Evolutionary conservation across 371 early-diverging fungal species (phyloP), one percentile per base, ranked within the genome.

Genomic region (Mucor velutinosus): DNA sequence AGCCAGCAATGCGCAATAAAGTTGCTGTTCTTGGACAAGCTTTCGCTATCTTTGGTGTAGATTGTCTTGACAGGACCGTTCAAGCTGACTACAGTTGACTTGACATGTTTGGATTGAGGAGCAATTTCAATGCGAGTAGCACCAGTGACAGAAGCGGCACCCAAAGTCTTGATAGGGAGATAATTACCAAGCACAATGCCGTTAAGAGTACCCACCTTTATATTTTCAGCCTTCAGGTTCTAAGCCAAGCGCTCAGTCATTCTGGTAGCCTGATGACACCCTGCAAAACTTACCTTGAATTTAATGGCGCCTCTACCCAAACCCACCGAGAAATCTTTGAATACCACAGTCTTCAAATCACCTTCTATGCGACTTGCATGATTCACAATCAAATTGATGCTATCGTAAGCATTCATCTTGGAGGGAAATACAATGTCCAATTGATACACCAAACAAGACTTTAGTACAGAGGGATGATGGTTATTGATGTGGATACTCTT

Each of bases 41-140:
- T 47, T 12, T 57, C 41, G 2, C n/a, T 45, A 7, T 45, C 17
- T 45, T 45, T 10, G 14, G 37, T 14, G 35, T 15, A 45, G 17
- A 35, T 64, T 19, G 45, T 56, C n/a, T 69, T 64, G 1, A 66
- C 66, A 33, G 71, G 71, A 5, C 71, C 66, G 39, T 70, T 35
- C 2, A 70, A 57, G 3, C 62, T n/a, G 11, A 58, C 65, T n/a
- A 65, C 23, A 32, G 66, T 62, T 8, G 71, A 61, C 49, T 62
- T 61, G 7, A 62, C 41, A 14, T 10, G 2, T 19, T 61, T 60
- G 4, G 71, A 62, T 49, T 41, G 37, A 12, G 71, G 71, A 2
- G n/a, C 14, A 21, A 70, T 23, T 11, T 66, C 23, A 7, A 70
- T 30, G 47, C 49, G 61, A 10, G 71, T 70, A 19, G 71, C 57